phyloP scores from a whole-genome alignment of 106 monocot species.

The Vanilla planifolia region DNA sequence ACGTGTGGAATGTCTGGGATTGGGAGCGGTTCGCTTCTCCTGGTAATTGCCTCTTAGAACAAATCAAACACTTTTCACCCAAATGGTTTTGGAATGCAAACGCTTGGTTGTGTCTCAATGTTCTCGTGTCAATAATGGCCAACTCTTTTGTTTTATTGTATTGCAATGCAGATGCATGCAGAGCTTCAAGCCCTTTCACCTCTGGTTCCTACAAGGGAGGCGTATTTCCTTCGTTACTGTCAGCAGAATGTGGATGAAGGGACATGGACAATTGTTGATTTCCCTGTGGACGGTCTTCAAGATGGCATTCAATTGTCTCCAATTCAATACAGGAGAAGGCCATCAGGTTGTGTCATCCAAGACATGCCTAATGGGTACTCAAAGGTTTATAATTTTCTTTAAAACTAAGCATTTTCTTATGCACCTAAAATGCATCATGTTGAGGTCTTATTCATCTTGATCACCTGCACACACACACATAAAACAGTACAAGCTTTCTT shows the following conservation, averaged over 20 bases:
- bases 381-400: constrained; percentile 35
- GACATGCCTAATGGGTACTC: constrained; percentile 90
- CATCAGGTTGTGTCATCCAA: constrained; percentile 78
- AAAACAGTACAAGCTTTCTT: no score
- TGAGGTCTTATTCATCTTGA: no score
- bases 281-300: constrained; percentile 51
- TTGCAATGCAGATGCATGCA: constrained; percentile 49
- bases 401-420: not conserved
- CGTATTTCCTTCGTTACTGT: constrained; percentile 78
- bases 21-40: constrained; percentile 71
- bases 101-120: no score
- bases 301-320: constrained; percentile 8
- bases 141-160: not conserved
- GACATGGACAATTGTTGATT: constrained; percentile 83
- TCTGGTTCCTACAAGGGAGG: constrained; percentile 69
- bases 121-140: not conserved
- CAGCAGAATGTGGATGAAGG: constrained; percentile 84
- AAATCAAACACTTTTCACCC: no score
- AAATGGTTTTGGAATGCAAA: no score
- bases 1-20: constrained; percentile 53
- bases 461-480: no score
- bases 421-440: no score
- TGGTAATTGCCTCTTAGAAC: constrained; percentile 62
- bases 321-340: constrained; percentile 51
- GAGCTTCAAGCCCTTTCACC: constrained; percentile 91